Conservation (phyloP, 2,329 filamentous ascomycete genomes). For the Delphinella strobiligena region DNA sequence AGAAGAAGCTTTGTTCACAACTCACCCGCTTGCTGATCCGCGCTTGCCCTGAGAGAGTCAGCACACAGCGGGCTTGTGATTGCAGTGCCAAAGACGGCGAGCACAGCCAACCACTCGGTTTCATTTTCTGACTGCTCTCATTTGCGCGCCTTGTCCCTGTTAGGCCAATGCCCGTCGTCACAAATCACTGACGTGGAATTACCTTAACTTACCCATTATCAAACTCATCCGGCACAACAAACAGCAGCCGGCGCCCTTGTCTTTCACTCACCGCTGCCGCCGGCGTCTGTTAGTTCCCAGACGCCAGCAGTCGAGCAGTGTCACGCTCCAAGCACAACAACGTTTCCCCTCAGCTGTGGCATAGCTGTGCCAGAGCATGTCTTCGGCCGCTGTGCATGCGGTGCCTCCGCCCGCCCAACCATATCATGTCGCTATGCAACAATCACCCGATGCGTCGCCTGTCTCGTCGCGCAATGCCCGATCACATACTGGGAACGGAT, state of each 20-base stretch:
- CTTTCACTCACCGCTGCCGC: not conserved
- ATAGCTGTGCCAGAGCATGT: too few species aligned
- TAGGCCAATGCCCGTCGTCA: not conserved
- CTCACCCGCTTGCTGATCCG: not conserved
- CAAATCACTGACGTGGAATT: not conserved
- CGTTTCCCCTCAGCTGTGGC: too few species aligned
- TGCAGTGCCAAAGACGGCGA: not conserved
- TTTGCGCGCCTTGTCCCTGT: too few species aligned
- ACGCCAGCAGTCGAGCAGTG: too few species aligned
- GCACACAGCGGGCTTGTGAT: not conserved
- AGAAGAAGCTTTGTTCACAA: not conserved
- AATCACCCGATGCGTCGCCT: slow-evolving; percentile 19
- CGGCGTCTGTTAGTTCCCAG: not conserved
- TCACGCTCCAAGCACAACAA: too few species aligned
- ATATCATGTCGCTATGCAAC: slow-evolving; percentile 3
- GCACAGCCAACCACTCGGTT: not conserved
- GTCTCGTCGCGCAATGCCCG: slow-evolving; percentile 25
- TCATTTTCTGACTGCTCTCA: not conserved
- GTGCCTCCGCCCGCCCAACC: slow-evolving; percentile 15
- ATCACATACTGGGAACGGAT: slow-evolving; percentile 10
- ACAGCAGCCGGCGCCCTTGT: not conserved
- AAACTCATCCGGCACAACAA: not conserved
- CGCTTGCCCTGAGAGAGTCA: not conserved
- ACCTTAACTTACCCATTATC: too few species aligned
- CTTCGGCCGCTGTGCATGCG: slow-evolving; percentile 20